Evolutionary conservation across 2,329 filamentous ascomycete species (phyloP), one percentile per base, ranked within the genome.

Genomic region (Diaporthe citriasiana): DNA sequence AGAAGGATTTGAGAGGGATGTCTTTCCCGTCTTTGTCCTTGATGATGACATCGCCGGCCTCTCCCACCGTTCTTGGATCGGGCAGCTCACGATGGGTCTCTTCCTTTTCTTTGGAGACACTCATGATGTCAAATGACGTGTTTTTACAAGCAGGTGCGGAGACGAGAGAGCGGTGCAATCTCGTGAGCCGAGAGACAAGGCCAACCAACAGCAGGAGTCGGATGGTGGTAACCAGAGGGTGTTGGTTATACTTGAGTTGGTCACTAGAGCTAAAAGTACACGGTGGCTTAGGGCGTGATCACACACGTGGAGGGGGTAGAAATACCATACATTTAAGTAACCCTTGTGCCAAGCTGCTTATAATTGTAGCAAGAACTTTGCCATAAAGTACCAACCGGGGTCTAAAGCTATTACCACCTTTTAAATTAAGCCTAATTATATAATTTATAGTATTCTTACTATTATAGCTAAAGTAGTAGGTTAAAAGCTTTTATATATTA

Each of bases 21-120:
- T 40, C 50, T 1, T 73, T 69, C 5, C 59, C 71, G 2, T 69
- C 71, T 30, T 25, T 38, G 33, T 73, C 60, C 40, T 73, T 73
- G 40, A 73, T 69, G 2, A 69, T n/a, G n/a, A 72, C 15, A 19
- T 72, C 71, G 30, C 71, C 71, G n/a, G 40, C 60, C 60, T 57
- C 71, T 10, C 15, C 40, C 38, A 72, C 13, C 12, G 25, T 13
- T 33, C 69, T 56, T 15, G 35, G 3, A 25, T 66, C 51, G 4
- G 71, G 71, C 25, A 72, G 71, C 50, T 68, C 59, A 25, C 51
- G 60, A 27, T 72, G 71, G 19, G 40, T 13, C 6, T 15, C 33
- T 27, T 27, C 12, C 3, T n/a, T 27, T 40, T 40, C 63, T 25
- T 27, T 19, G 9, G 22, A 53, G 19, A 25, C 33, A 9, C 47